Percentiles rank a stretch among this genome's conserved stretches.
These are phyloP conservation scores for Colletotrichum echinochloae DNA, from an alignment of 2,329 filamentous ascomycete species.

Conservation along the genomic window DNA sequence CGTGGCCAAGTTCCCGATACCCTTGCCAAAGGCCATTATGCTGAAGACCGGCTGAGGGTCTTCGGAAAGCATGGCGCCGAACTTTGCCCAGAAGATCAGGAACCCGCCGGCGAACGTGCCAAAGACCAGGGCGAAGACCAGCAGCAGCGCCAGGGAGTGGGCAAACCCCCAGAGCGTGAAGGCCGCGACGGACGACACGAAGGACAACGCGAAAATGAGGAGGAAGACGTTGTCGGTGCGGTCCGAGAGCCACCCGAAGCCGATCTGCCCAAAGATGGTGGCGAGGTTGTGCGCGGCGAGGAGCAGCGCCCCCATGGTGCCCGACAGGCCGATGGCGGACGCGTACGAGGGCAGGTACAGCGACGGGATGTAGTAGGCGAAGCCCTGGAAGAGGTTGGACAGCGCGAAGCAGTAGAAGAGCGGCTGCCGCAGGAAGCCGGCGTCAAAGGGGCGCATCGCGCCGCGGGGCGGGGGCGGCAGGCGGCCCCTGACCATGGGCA, in stretches of 20 bases:
- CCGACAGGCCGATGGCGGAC: constrained; percentile 52
- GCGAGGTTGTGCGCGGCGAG: constrained; percentile 62
- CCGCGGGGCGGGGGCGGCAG: constrained; percentile 52
- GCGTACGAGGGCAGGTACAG: constrained; percentile 66
- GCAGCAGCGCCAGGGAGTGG: constrained; percentile 56
- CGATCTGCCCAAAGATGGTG: constrained; percentile 57
- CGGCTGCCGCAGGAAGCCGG: constrained; percentile 44
- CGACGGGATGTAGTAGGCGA: constrained; percentile 67
- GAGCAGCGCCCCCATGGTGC: constrained; percentile 59
- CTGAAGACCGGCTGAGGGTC: constrained; percentile 46
- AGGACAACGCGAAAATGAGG: constrained; percentile 55
- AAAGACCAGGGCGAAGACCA: constrained; percentile 64
- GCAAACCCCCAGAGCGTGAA: constrained; percentile 68
- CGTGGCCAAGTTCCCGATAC: constrained; percentile 46
- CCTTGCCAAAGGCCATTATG: constrained; percentile 48
- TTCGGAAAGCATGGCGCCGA: constrained; percentile 45
- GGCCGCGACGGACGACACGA: constrained; percentile 60
- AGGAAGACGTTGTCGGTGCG: constrained; percentile 57
- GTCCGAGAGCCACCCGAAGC: constrained; percentile 62
- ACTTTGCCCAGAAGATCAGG: constrained; percentile 45
- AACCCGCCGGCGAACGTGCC: constrained; percentile 66
- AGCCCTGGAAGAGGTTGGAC: constrained; percentile 63
- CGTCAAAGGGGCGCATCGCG: constrained; percentile 44
- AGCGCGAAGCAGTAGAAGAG: constrained; percentile 54
- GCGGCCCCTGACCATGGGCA: constrained; percentile 55